A percentile compares a stretch with the other conserved stretches of the same genome.
These are phyloP conservation scores for Cercophora scortea DNA, from an alignment of 495 filamentous ascomycete genomes.

Conservation along the genomic window DNA sequence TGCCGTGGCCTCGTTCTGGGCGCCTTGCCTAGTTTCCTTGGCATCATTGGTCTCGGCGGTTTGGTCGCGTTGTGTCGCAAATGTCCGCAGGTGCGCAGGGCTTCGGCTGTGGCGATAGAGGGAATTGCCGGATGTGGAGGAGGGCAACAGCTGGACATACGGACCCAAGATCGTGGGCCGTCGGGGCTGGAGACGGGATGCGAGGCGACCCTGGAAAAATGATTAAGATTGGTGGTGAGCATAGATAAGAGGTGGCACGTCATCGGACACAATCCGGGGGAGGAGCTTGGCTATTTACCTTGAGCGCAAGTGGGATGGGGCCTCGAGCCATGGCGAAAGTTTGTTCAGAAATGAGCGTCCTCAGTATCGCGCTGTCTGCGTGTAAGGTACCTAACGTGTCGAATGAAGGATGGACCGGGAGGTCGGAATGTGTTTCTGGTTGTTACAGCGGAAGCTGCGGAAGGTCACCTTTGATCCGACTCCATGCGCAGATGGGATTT, in stretches of 20 bases:
- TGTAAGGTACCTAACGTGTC: not conserved
- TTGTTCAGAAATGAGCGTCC: not conserved
- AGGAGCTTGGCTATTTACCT: slow-evolving; percentile 5
- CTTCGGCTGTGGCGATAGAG: not conserved
- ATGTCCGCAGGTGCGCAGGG: slow-evolving; percentile 6
- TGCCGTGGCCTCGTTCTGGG: slow-evolving; percentile 15
- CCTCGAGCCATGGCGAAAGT: slow-evolving; percentile 14
- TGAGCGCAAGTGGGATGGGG: slow-evolving; percentile 14
- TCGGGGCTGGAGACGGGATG: slow-evolving; percentile 5
- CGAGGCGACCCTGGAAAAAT: slow-evolving; percentile 14
- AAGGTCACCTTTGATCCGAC: slow-evolving; percentile 12
- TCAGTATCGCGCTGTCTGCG: not conserved
- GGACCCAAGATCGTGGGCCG: not conserved
- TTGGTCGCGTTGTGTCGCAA: slow-evolving; percentile 9
- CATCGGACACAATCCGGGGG: not conserved
- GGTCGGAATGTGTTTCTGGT: not conserved
- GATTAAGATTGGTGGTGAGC: slow-evolving; percentile 6
- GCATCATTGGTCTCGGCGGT: slow-evolving; percentile 2
- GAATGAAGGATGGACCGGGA: not conserved
- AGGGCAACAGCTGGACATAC: not conserved
- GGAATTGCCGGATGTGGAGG: not conserved
- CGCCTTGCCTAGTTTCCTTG: slow-evolving; percentile 11
- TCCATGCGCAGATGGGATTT: slow-evolving; percentile 9
- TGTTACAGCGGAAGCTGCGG: slow-evolving; percentile 14
- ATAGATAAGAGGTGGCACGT: not conserved